Evolutionary conservation across 768 basidiomycete genomes (phyloP), one percentile per base, ranked within the genome.

Genomic region (Chalciporus pseudorubinellus): DNA sequence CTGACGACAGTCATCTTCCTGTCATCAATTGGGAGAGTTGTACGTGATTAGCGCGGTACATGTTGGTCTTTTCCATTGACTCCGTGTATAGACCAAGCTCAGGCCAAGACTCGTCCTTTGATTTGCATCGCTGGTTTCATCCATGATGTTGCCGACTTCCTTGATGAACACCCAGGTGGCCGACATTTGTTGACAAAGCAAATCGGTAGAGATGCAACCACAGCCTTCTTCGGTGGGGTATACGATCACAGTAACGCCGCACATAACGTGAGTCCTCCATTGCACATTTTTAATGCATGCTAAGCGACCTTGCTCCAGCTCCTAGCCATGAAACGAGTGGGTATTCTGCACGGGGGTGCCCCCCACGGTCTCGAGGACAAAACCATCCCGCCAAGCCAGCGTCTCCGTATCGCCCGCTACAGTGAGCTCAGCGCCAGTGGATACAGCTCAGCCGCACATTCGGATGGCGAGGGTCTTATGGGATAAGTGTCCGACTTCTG

Each of bases 171-270:
- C 65, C 94, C 94, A 4, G 93, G 94, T 58, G 94, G 94, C 13
- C 82, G 85, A 3, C 90, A 94, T 63, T 72, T 92, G 22, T 73
- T 98, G 52, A 80, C 83, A 59, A 89, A 89, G 69, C 79, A 87
- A 68, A 88, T 94, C 59, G 94, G 94, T 50, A 89, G 83, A 67
- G 94, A 95, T 61, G 93, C 89, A 3, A 92, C 92, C 3, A 90
- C 91, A 0, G 92, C 93, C 6, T 97, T 95, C 78, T 94, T 95
- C 62, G 94, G 94, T 55, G 90, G 89, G 52, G 86, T 93, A 1
- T 92, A 92, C 62, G 88, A 89, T 58, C 91, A 92, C 63, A 90
- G 87, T 26, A 92, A 92, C 64, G 88, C 89, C 40, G 89, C 91
- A 6, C 89, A 92, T 68, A 92, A 92, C 62, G 84, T 86, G 62